Base-by-base conservation (phyloP, 176 grass and related monocot genomes). In the Oropetium thomaeum region DNA sequence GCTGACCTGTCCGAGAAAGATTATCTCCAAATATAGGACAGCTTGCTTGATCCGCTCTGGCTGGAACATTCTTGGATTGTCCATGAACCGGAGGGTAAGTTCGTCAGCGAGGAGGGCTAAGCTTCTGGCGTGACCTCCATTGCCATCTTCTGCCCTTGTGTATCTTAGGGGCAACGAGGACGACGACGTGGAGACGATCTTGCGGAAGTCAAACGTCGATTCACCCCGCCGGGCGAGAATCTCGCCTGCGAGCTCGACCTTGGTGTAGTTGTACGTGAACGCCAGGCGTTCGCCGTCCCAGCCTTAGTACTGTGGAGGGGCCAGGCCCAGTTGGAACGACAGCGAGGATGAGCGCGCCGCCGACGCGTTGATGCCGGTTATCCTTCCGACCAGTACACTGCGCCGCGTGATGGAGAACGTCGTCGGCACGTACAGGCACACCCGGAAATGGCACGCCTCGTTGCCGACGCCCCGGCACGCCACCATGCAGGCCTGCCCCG, bases 401-500 rank as follows among this genome's bases (percentile, higher is more conserved):
- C 93, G 87, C 17, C 38, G 79, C 16, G 83, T 87, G 20, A 79
- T 75, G 0, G 89, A 88, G 70, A 96, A 88, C 7, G 69, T 82
- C 10, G 75, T 90, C 38, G 83, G 89, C 59, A 90, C 25, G 78
- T 96, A 90, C 4, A 96, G 82, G 79, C 93, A 92, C 37, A 92
- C 84, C 23, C 93, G 93, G 0, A 90, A 86, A 55, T 77, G 45
- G 59, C 93, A 96, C 29, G 59, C 76, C 37, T 27, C 54, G 14
- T 42, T 23, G 62, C 84, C 80, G 47, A 52, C 66, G 41, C 78
- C 87, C n/a, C 90, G 74, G 82, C 93, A 97, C 27, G 84, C 93
- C 54, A 97, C 90, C 93, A 97, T 97, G 93, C 90, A 97, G 25
- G 90, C 82, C 73, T 92, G 90, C 27, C 90, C 89, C 6, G 72